Conservation (phyloP, 306 rosid genomes). For the Medicago arabica region DNA sequence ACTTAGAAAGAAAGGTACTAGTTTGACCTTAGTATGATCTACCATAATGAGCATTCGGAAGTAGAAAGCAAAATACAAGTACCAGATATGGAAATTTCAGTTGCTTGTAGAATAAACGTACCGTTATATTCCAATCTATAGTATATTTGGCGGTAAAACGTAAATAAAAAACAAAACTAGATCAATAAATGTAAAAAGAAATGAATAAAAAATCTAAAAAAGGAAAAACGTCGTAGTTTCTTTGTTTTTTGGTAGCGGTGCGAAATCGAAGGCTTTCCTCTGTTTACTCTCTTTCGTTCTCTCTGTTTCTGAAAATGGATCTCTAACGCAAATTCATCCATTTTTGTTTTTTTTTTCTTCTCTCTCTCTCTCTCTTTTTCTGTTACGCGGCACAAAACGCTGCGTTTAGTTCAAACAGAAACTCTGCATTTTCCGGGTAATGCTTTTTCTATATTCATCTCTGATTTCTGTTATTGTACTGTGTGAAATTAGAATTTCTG, state of each 20-base stretch:
- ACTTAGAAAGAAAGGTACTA: no score
- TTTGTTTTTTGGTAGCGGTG: conserved; percentile 53
- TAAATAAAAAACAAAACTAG: not conserved
- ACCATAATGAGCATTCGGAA: no score
- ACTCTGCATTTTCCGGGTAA: conserved; percentile 29
- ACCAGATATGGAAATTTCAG: not conserved
- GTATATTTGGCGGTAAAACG: conserved; percentile 29
- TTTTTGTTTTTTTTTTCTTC: not conserved
- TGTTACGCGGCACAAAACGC: not conserved
- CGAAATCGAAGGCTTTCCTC: conserved; percentile 60
- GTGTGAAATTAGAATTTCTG: conserved; percentile 39
- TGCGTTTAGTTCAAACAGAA: conserved; percentile 49
- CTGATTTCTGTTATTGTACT: conserved; percentile 35
- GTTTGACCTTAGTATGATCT: no score
- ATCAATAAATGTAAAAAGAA: not conserved
- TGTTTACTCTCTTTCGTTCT: conserved; percentile 31
- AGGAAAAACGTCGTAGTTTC: conserved; percentile 43
- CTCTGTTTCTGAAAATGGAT: conserved; percentile 47
- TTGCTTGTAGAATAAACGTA: conserved; percentile 30
- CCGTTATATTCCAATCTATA: not conserved
- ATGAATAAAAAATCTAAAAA: conserved; percentile 36
- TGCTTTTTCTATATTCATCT: conserved; percentile 22
- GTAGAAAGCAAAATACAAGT: not conserved
- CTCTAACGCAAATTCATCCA: conserved; percentile 49
- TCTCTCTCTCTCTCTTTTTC: not conserved